Evolutionary conservation across 257 asterid genomes (phyloP).

Genomic region (Buddleja alternifolia): DNA sequence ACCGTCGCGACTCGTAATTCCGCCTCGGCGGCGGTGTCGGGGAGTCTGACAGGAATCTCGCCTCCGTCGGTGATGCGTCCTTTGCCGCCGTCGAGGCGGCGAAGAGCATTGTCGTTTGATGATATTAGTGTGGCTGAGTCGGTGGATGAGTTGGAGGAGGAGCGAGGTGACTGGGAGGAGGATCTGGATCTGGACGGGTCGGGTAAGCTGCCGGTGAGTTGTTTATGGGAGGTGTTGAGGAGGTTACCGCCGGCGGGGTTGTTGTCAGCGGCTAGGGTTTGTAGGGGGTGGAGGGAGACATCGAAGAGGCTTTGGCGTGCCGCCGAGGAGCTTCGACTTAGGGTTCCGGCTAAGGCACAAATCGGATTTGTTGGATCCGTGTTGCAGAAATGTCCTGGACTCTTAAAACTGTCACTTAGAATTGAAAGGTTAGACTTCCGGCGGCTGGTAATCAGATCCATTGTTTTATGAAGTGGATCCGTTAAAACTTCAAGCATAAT

Average conservation of each 20-base stretch:
- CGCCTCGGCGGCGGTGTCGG: slow-evolving; percentile 38
- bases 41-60: slow-evolving; percentile 27
- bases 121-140: slow-evolving; percentile 59
- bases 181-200: slow-evolving; percentile 51
- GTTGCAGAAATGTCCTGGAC: slow-evolving; percentile 82
- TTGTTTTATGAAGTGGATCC: slow-evolving; percentile 30
- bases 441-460: slow-evolving; percentile 39
- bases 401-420: slow-evolving; percentile 65
- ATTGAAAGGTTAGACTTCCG: slow-evolving; percentile 78
- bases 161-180: slow-evolving; percentile 41
- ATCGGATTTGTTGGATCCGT: slow-evolving; percentile 87
- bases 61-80: slow-evolving; percentile 41
- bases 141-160: slow-evolving; percentile 45
- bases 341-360: slow-evolving; percentile 78
- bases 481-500: background rate
- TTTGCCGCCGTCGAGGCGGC: slow-evolving; percentile 43
- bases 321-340: slow-evolving; percentile 84
- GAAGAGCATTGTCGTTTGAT: slow-evolving; percentile 79
- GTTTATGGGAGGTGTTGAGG: slow-evolving; percentile 86
- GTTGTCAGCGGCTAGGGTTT: slow-evolving; percentile 76
- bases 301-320: slow-evolving; percentile 76
- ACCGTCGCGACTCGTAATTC: slow-evolving; percentile 29
- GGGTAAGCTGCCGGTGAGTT: slow-evolving; percentile 57
- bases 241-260: slow-evolving; percentile 78
- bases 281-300: slow-evolving; percentile 86